A percentile compares a stretch with the other conserved stretches of the same genome.
Conservation (phyloP, 2,329 filamentous ascomycete species). For the Cladophialophora immunda region DNA sequence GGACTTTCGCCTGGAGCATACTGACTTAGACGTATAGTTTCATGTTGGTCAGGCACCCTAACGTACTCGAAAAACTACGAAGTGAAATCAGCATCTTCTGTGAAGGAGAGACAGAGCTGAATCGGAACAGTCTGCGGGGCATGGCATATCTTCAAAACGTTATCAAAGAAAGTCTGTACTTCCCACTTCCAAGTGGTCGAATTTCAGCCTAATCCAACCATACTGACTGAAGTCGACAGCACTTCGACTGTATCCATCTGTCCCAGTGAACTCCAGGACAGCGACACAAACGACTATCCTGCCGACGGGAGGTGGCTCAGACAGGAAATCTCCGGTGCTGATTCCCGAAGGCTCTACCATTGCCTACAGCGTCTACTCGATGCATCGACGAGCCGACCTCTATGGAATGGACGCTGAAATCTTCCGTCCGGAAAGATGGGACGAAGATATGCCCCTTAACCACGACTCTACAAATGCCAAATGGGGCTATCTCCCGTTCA, state of each 20-base stretch:
- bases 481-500: conserved; percentile 64
- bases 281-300: conserved; percentile 77
- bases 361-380: conserved; percentile 59
- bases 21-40: conserved; percentile 55
- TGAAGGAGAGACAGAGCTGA: conserved; percentile 42
- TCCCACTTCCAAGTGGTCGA: background rate
- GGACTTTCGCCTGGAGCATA: background rate
- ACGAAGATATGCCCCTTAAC: conserved; percentile 58
- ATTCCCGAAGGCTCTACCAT: conserved; percentile 58
- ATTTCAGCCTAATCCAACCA: conserved; percentile 41
- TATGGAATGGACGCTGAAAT: conserved; percentile 50
- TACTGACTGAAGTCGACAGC: conserved; percentile 66
- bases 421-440: conserved; percentile 62
- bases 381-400: conserved; percentile 59
- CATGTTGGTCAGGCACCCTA: conserved; percentile 76
- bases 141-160: conserved; percentile 55
- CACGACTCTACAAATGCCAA: conserved; percentile 53
- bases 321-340: conserved; percentile 54
- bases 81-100: conserved; percentile 69
- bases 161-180: conserved; percentile 53
- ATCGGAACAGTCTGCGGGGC: conserved; percentile 43
- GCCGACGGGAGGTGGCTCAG: conserved; percentile 66
- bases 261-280: conserved; percentile 79
- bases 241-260: conserved; percentile 76
- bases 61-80: conserved; percentile 72